Evolutionary conservation across 495 filamentous ascomycete species (phyloP), one percentile per base, ranked within the genome.

Genomic region (Cercophora scortea): DNA sequence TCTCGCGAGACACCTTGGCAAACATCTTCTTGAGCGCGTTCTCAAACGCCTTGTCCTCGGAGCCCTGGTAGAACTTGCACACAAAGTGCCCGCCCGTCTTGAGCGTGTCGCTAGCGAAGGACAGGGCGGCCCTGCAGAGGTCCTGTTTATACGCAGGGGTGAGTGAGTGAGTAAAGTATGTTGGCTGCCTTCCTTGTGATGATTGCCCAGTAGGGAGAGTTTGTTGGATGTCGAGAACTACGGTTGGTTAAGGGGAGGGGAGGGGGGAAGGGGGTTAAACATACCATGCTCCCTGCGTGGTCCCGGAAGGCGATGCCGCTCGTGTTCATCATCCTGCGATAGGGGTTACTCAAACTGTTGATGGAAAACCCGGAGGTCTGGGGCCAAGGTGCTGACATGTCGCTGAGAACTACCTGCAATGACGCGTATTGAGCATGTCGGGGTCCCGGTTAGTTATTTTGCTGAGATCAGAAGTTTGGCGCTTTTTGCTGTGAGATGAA

Each of bases 281-380:
- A 60, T 73, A 96, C 93, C 88, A 98, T 98, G 70, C 90, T 96
- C 35, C 89, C 89, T 32, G 82, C 86, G 71, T 98, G 94, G 71
- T 98, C 93, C 66, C 79, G 80, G 67, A 94, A 89, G 15, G 62
- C 66, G 54, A 89, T 84, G 39, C 93, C 93, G 68, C 87, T 96
- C 46, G 90, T 95, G 71, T 97, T 96, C 90, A 96, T 96, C 89
- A 98, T 86, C 93, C 93, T 98, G 74, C 66, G 66, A 81, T 91
- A 90, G 47, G 91, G 88, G 78, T 90, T 79, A 90, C 83, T 93
- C 77, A 96, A 77, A 73, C 83, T 93, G 71, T 79, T 88, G 72
- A 85, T 84, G 75, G 82, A 85, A 71, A 85, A 89, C 40, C 86
- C 86, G 61, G 79, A 79, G 34, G 79, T 83, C 75, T 88, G 85